Evolutionary conservation across 2,329 filamentous ascomycete genomes (phyloP), one percentile per base, ranked within the genome.

Genomic region (Nigrospora oryzae): DNA sequence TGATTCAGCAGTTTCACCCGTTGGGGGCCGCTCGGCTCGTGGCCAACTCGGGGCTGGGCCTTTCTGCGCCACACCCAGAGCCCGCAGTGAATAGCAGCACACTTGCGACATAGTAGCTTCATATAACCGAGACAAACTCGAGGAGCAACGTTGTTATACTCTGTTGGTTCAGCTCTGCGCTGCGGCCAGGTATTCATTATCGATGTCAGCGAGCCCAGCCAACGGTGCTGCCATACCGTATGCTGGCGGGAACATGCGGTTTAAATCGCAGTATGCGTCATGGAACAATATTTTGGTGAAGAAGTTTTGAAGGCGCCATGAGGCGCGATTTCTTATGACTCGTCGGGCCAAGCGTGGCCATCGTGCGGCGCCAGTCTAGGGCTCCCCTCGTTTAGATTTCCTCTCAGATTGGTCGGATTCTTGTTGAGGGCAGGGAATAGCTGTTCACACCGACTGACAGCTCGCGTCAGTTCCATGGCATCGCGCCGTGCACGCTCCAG

Each of bases 381-480:
- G 3, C 28, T 40, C 7, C 19, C 38, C 8, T 40, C 38, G 38
- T 31, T 23, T 10, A 40, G 5, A 2, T 16, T 23, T 32, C n/a
- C 32, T 40, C 16, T 40, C 28, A 31, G 38, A 8, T 28, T 11
- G 11, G 8, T 32, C 14, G 7, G 6, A 6, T 4, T 4, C 19
- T 23, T 23, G 19, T 4, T 23, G 19, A 23, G 19, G 19, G 19
- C 4, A 23, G 19, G 6, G 6, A 23, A 23, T 6, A 6, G 19
- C 4, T 52, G 44, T 10, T 56, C 51, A 23, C 49, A 53, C 10
- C 53, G 44, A 14, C 54, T 42, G 11, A 57, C 43, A 3, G 45
- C 47, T 15, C 52, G 45, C 3, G 49, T 53, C 35, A 54, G 39
- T 38, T 50, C 51, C 49, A 56, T 52, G 28, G 53, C 49, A 37